Evolutionary conservation across 768 basidiomycete genomes (phyloP).

Genomic region (Boletus pseudo-olivaceus): DNA sequence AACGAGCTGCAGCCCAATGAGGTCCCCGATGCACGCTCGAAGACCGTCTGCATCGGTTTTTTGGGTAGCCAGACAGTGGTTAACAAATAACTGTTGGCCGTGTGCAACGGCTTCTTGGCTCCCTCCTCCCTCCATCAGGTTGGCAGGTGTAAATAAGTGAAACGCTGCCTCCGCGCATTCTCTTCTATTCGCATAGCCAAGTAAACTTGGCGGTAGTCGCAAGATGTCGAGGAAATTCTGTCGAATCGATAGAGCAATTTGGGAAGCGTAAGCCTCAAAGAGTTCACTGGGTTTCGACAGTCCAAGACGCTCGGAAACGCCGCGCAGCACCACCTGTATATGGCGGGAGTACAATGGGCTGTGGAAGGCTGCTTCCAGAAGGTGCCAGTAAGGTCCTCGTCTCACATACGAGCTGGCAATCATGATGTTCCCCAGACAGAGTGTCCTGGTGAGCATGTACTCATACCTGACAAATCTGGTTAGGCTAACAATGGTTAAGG

Average conservation of each 20-base stretch:
- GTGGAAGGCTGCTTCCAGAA: conserved; percentile 64
- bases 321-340: conserved; percentile 51
- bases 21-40: conserved; percentile 62
- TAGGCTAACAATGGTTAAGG: conserved; percentile 4
- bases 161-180: conserved; percentile 70
- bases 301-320: conserved; percentile 67
- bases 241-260: conserved; percentile 67
- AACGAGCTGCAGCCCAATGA: conserved; percentile 60
- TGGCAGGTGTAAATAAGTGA: conserved; percentile 60
- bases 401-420: conserved; percentile 73
- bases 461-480: conserved; percentile 55
- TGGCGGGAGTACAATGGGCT: conserved; percentile 26
- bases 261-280: conserved; percentile 75
- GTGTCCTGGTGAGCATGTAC: conserved; percentile 65
- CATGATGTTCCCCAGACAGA: conserved; percentile 74
- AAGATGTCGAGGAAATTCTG: conserved; percentile 49
- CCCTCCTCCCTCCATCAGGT: conserved; percentile 47
- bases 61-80: conserved; percentile 60
- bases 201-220: conserved; percentile 61
- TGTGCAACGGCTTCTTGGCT: conserved; percentile 26
- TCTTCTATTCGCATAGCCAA: conserved; percentile 70
- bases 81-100: conserved; percentile 48
- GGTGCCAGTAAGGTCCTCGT: conserved; percentile 82
- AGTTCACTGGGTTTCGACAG: conserved; percentile 56
- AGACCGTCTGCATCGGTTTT: conserved; percentile 50